phyloP scores from a whole-genome alignment of 1,284 basidiomycete species.

The Rhodotorula sp. region DNA sequence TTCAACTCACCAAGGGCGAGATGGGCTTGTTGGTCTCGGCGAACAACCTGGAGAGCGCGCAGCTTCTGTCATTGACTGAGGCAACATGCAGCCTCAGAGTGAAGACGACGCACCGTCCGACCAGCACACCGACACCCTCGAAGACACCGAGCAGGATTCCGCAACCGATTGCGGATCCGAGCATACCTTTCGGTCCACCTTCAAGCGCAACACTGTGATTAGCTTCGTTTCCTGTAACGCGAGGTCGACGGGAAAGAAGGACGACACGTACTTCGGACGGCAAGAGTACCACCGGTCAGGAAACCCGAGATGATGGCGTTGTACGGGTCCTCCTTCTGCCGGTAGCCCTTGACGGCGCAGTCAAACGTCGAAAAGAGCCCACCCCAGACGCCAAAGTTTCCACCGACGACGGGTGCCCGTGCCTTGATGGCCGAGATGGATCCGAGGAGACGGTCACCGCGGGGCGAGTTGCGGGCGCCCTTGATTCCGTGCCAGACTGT shows the following conservation, averaged over 20 bases:
- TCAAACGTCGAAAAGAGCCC: constrained; percentile 69
- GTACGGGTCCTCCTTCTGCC: constrained; percentile 99
- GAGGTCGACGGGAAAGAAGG: not conserved
- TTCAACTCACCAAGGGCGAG: constrained; percentile 21
- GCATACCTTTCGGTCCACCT: constrained; percentile 88
- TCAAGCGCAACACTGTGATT: not conserved
- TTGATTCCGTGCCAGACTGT: constrained; percentile 99
- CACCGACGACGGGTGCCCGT: constrained; percentile 90
- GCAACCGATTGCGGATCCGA: constrained; percentile 89
- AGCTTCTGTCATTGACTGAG: not conserved
- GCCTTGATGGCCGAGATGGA: constrained; percentile 97
- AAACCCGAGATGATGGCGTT: constrained; percentile 98
- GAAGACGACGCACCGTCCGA: constrained; percentile 62
- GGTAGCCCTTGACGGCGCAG: constrained; percentile 92
- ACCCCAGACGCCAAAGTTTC: constrained; percentile 55
- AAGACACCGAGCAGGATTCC: constrained; percentile 84
- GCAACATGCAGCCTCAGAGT: not conserved
- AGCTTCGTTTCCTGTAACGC: too few species aligned
- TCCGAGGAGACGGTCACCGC: constrained; percentile 88
- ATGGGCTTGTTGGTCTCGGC: constrained; percentile 41
- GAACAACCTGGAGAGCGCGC: constrained; percentile 20
- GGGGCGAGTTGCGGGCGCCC: constrained; percentile 92
- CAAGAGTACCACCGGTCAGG: constrained; percentile 94
- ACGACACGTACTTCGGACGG: constrained; percentile 75
- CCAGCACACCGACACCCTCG: constrained; percentile 86